phyloP scores from a whole-genome alignment of 352 stramenopile genomes.

The Phytophthora niederhauseri region DNA sequence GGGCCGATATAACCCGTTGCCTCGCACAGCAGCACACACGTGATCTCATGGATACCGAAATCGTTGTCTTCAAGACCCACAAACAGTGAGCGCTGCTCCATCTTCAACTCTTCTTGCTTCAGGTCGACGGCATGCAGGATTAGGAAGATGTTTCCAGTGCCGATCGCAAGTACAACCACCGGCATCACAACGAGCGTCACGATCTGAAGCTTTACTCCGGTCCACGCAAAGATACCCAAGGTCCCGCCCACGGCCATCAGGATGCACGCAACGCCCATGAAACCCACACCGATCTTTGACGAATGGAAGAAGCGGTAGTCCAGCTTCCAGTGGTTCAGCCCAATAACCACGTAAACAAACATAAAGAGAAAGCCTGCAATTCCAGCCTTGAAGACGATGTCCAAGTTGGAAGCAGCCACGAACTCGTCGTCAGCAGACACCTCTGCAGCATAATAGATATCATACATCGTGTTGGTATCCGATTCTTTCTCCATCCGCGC shows the following conservation, averaged over 20 bases:
- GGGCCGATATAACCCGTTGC: slow-evolving; percentile 57
- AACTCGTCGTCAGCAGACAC: slow-evolving; percentile 69
- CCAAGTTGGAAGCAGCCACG: slow-evolving; percentile 47
- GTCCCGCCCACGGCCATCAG: slow-evolving; percentile 64
- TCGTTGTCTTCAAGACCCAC: slow-evolving; percentile 50
- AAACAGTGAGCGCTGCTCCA: slow-evolving; percentile 58
- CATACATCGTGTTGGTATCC: slow-evolving; percentile 52
- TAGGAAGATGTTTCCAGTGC: slow-evolving; percentile 76
- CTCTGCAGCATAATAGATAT: slow-evolving; percentile 72
- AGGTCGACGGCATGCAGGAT: slow-evolving; percentile 61
- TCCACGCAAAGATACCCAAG: slow-evolving; percentile 73
- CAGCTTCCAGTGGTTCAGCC: slow-evolving; percentile 67
- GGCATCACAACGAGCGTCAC: slow-evolving; percentile 74
- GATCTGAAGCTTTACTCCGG: slow-evolving; percentile 64
- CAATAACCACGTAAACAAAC: slow-evolving; percentile 71
- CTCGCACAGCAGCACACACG: slow-evolving; percentile 55
- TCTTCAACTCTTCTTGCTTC: slow-evolving; percentile 52
- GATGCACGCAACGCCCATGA: slow-evolving; percentile 70
- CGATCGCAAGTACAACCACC: slow-evolving; percentile 68
- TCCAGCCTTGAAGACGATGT: slow-evolving; percentile 48
- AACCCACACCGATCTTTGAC: slow-evolving; percentile 67
- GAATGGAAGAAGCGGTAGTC: slow-evolving; percentile 60
- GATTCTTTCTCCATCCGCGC: slow-evolving; percentile 59
- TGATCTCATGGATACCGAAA: slow-evolving; percentile 55
- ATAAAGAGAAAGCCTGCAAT: slow-evolving; percentile 67